Base-by-base conservation (phyloP, 768 basidiomycete species). In the Ramaria rubella region DNA sequence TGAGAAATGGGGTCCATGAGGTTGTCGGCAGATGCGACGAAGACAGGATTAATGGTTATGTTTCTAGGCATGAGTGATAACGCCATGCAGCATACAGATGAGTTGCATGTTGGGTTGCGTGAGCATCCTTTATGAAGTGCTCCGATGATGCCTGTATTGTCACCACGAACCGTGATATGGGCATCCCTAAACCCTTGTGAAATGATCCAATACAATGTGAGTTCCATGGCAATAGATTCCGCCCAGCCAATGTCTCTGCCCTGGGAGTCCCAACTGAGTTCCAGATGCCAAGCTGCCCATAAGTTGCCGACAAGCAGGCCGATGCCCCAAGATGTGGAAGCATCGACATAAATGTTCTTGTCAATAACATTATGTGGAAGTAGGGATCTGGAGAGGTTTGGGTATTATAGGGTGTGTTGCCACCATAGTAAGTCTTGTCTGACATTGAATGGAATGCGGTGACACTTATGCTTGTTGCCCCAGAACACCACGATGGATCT, bases 401-500 rank as follows among this genome's bases (percentile, higher is more conserved):
- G 11, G 36, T n/a, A 38, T 38, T 38, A 11, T n/a, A 38, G 36
- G n/a, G n/a, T n/a, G 36, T 11, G n/a, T 38, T 11, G n/a, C n/a
- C n/a, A n/a, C n/a, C n/a, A n/a, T n/a, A n/a, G n/a, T n/a, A n/a
- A n/a, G n/a, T n/a, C n/a, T 11, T n/a, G 11, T 11, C 36, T 52
- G 8, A 72, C 48, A 1, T 63, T 64, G 5, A 17, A 33, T 3
- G 64, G 60, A 8, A 68, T 63, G 54, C 57, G 65, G 0, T 63
- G 59, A 0, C 27, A 24, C 1, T 42, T n/a, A 53, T 58, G 57
- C 2, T 54, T 19, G 33, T 64, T 59, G 8, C 57, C 24, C 11
- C 36, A n/a, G 63, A 70, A 72, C 2, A 57, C 40, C 2, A 67
- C 52, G 14, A 67, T 42, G 51, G 68, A 69, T 19, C 58, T 58